phyloP scores from a whole-genome alignment of 2,329 filamentous ascomycete genomes.

The Metarhizium brunneum region DNA sequence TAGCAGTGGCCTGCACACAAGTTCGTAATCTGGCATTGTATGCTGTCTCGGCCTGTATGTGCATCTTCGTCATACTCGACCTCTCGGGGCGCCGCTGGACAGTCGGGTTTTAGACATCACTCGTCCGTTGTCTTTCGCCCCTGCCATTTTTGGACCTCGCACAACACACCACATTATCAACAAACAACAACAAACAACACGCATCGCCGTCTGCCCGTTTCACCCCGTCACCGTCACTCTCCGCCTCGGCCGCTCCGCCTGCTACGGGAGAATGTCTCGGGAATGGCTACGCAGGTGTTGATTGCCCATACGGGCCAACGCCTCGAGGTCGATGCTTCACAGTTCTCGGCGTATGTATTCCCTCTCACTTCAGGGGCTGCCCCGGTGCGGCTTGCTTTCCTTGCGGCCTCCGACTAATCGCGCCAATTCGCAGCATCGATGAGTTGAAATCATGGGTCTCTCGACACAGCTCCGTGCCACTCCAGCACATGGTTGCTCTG shows the following conservation, averaged over 20 bases:
- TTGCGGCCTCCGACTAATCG: not conserved
- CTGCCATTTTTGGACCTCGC: not conserved
- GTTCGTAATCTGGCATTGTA: not conserved
- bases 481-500: conserved; percentile 76
- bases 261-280: conserved; percentile 41
- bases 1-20: not conserved
- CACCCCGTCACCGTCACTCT: not conserved
- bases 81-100: not conserved
- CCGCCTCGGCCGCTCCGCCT: conserved; percentile 10
- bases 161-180: not conserved
- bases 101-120: not conserved
- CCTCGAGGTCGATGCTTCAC: conserved; percentile 66
- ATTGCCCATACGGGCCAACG: conserved; percentile 89
- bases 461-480: conserved; percentile 61
- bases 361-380: not conserved
- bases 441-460: conserved; percentile 76
- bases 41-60: not conserved
- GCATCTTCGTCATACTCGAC: not conserved
- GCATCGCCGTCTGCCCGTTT: not conserved
- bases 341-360: conserved; percentile 58
- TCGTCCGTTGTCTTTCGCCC: not conserved
- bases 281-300: conserved; percentile 82
- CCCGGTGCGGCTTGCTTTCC: not conserved
- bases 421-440: conserved; percentile 53
- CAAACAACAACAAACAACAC: not conserved